Evolutionary conservation across 1,284 basidiomycete species (phyloP), one percentile per base, ranked within the genome.

Genomic region (Leccinum angustisporum): DNA sequence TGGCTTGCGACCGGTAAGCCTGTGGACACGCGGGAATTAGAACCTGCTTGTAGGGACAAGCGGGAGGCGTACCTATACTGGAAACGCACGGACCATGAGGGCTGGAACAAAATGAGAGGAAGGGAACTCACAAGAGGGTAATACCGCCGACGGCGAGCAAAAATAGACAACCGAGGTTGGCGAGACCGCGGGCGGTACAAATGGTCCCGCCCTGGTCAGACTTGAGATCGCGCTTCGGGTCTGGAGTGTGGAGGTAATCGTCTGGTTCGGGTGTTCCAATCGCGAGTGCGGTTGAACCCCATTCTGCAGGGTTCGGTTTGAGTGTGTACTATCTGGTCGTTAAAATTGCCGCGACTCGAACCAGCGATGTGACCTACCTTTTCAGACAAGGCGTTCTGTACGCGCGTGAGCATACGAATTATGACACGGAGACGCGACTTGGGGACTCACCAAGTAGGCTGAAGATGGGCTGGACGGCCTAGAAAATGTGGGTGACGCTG

Each of bases 121-220:
- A 27, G 0, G 8, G n/a, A 25, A 75, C 73, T 68, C 55, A 75
- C 73, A 77, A 77, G 57, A 77, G 66, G n/a, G 60, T 55, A 34
- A 82, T 64, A 31, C 79, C 68, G n/a, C 68, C 66, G 0, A 70
- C 53, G 3, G 67, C 67, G 9, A 82, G 73, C 48, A 83, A 11
- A 33, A 78, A 63, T 5, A 83, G 70, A 67, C 80, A 82, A 0
- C 82, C 82, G 3, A 83, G 68, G 61, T 83, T 83, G 60, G 67
- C 71, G 13, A 81, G 36, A 1, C 82, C 81, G 51, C 82, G 76
- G 1, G 68, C 9, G 53, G 77, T 77, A 34, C 69, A 76, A 38
- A 83, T 78, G 10, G 75, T 74, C 2, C 80, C 81, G n/a, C 76
- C 77, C 34, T 68, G 61, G 64, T 76, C 75, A 27, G 61, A 73